Conservation (phyloP, 139 green algal species). For the Picochlorum sp. region DNA sequence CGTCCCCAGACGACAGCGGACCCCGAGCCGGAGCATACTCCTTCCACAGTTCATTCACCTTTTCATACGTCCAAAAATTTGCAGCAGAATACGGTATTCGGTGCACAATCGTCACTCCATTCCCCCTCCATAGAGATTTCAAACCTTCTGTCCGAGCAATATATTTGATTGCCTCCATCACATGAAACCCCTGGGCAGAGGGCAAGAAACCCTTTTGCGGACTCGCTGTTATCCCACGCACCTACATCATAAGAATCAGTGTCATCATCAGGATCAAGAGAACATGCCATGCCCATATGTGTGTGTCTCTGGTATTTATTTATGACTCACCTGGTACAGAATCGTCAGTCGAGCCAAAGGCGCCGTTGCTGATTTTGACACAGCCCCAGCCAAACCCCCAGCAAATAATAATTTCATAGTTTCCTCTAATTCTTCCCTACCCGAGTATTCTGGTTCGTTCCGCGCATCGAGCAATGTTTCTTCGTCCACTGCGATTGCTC, state of each 20-base stretch:
- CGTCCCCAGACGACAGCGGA: constrained; percentile 18
- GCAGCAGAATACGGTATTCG: constrained; percentile 89
- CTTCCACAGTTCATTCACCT: constrained; percentile 36
- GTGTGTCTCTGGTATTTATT: too few species aligned
- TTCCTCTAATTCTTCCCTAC: constrained; percentile 13
- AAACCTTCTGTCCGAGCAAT: constrained; percentile 68
- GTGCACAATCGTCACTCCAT: constrained; percentile 78
- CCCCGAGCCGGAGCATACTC: constrained; percentile 3
- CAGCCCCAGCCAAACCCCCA: constrained; percentile 80
- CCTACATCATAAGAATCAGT: too few species aligned
- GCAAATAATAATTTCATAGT: constrained; percentile 54
- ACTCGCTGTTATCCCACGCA: too few species aligned
- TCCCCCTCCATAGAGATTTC: constrained; percentile 84
- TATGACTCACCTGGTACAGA: constrained; percentile 76
- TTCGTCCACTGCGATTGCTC: constrained; percentile 16
- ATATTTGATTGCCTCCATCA: constrained; percentile 30
- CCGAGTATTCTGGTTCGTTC: not conserved
- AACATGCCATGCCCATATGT: too few species aligned
- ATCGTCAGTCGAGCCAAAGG: constrained; percentile 90
- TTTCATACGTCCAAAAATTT: constrained; percentile 93
- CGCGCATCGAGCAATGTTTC: not conserved
- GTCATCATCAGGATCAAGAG: too few species aligned
- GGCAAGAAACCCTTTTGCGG: not conserved
- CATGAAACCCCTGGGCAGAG: not conserved
- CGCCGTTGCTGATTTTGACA: constrained; percentile 81